Evolutionary conservation across 805 yeast genomes (phyloP).

Genomic region (Wickerhamiella kazuoi): DNA sequence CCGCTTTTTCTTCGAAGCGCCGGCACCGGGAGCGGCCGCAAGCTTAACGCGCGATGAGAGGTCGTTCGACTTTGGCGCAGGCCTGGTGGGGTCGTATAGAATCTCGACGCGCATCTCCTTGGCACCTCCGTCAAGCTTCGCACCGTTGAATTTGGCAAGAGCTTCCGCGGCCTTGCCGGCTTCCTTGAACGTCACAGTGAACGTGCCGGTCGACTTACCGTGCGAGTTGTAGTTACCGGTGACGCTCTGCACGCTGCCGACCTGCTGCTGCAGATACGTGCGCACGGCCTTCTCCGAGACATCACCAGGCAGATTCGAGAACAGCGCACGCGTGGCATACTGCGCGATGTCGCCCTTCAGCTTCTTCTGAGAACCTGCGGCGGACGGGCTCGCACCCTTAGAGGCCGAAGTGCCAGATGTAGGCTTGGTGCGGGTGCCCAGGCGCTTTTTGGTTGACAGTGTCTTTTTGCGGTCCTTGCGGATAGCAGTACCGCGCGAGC

Average conservation of each 20-base stretch:
- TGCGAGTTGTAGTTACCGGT: slow-evolving; percentile 63
- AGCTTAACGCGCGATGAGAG: slow-evolving; percentile 19
- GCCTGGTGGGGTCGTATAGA: slow-evolving; percentile 59
- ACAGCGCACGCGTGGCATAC: slow-evolving; percentile 58
- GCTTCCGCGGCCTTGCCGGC: slow-evolving; percentile 59
- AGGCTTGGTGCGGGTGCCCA: slow-evolving; percentile 6
- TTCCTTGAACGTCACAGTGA: slow-evolving; percentile 62
- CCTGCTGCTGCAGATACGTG: slow-evolving; percentile 77
- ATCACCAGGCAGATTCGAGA: slow-evolving; percentile 40
- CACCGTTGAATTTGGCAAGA: slow-evolving; percentile 71
- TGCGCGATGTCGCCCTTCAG: slow-evolving; percentile 26
- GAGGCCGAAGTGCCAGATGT: slow-evolving; percentile 3
- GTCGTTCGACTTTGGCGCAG: slow-evolving; percentile 50
- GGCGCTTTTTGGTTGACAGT: slow-evolving; percentile 7
- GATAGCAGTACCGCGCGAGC: slow-evolving; percentile 2
- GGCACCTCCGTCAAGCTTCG: slow-evolving; percentile 81
- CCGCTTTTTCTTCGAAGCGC: slow-evolving; percentile 5
- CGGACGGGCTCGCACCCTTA: slow-evolving; percentile 3
- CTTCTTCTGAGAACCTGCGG: slow-evolving; percentile 14
- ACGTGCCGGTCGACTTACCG: slow-evolving; percentile 85
- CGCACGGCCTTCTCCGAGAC: slow-evolving; percentile 15
- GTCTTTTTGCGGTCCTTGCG: slow-evolving; percentile 18
- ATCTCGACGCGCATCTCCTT: slow-evolving; percentile 61
- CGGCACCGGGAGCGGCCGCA: slow-evolving; percentile 5
- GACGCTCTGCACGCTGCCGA: slow-evolving; percentile 68